Conservation (phyloP, 805 yeast species). For the Candida boidinii region DNA sequence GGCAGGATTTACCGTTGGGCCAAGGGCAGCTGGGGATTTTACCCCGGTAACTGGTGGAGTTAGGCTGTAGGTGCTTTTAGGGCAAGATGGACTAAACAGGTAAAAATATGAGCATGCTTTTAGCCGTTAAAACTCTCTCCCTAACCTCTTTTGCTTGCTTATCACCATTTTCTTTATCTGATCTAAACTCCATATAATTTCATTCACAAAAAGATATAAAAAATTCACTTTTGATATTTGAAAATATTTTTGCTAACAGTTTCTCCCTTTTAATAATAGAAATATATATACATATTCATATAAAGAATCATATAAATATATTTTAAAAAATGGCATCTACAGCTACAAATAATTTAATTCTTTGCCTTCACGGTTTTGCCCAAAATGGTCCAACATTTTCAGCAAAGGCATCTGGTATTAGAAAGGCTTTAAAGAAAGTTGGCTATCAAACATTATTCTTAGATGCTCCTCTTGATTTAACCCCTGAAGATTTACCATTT, state of each 20-base stretch:
- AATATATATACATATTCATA: background rate
- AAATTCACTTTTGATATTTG: too few relatives aligned
- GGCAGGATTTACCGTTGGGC: too few relatives aligned
- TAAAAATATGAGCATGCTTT: too few relatives aligned
- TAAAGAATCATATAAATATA: background rate
- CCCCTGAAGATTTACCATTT: slow-evolving; percentile 68
- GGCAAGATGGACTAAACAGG: too few relatives aligned
- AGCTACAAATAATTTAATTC: slow-evolving; percentile 36
- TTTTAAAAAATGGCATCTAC: slow-evolving; percentile 6
- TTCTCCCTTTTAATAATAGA: background rate
- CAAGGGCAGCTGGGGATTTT: too few relatives aligned
- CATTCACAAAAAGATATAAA: too few relatives aligned
- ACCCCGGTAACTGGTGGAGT: too few relatives aligned
- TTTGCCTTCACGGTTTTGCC: slow-evolving; percentile 89
- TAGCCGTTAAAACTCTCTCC: too few relatives aligned
- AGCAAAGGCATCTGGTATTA: slow-evolving; percentile 80
- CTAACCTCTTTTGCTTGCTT: background rate
- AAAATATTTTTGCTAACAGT: background rate
- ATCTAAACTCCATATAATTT: background rate
- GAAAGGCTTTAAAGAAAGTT: slow-evolving; percentile 59
- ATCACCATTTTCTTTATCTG: background rate
- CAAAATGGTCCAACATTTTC: slow-evolving; percentile 81
- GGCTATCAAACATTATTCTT: slow-evolving; percentile 68
- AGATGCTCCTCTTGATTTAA: slow-evolving; percentile 66
- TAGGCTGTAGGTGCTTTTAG: too few relatives aligned